These are phyloP conservation scores for Euryodendron excelsum DNA, from an alignment of 148 eudicot species.

Conservation along the genomic window DNA sequence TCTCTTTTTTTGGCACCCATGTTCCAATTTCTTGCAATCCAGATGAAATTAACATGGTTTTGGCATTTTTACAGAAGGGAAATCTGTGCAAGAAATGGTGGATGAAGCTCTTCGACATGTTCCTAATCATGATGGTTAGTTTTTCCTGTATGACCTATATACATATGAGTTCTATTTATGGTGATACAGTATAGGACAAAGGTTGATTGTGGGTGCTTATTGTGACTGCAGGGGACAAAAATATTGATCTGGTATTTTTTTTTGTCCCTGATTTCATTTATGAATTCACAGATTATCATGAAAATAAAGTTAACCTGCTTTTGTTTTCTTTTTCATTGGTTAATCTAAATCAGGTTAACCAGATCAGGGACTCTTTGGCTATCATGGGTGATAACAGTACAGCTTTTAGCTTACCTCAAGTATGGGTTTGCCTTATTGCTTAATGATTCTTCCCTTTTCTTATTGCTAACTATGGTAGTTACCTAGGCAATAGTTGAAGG, in stretches of 20 bases:
- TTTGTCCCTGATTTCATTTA: background rate
- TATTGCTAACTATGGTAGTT: background rate
- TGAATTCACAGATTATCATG: background rate
- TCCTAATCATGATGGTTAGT: slow-evolving; percentile 75
- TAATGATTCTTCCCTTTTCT: background rate
- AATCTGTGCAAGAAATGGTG: slow-evolving; percentile 94
- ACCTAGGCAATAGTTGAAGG: background rate
- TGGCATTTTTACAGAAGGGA: slow-evolving; percentile 62
- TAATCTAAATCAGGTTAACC: slow-evolving; percentile 64
- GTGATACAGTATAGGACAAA: background rate
- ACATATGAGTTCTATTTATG: background rate
- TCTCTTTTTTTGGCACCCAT: background rate
- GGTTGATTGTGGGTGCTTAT: slow-evolving; percentile 29
- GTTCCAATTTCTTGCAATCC: slow-evolving; percentile 2
- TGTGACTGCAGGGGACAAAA: slow-evolving; percentile 71
- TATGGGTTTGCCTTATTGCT: slow-evolving; percentile 26
- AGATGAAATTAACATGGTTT: slow-evolving; percentile 3
- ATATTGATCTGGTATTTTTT: slow-evolving; percentile 74
- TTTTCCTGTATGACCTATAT: slow-evolving; percentile 3
- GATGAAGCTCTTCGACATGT: slow-evolving; percentile 82
- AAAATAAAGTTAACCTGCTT: slow-evolving; percentile 3
- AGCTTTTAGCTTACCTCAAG: slow-evolving; percentile 97
- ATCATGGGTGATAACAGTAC: slow-evolving; percentile 95
- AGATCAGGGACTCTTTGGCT: slow-evolving; percentile 90
- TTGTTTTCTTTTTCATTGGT: background rate